phyloP scores from a whole-genome alignment of 257 asterid species.

The Solanum clarkiae region DNA sequence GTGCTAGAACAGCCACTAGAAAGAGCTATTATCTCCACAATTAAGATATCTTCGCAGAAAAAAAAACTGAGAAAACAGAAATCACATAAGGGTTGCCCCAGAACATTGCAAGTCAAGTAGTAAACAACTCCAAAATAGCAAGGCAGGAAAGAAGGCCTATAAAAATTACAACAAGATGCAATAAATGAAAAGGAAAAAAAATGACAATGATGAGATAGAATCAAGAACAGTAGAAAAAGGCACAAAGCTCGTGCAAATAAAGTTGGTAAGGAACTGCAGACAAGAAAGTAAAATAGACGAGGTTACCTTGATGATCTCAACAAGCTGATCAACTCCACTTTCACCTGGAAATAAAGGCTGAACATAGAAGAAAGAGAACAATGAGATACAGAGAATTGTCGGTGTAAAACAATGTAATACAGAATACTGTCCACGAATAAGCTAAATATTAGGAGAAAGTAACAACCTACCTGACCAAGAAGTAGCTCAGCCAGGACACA shows the following conservation, averaged over 20 bases:
- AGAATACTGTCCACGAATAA: not conserved
- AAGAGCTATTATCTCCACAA: not conserved
- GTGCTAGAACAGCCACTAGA: not conserved
- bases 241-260: not conserved
- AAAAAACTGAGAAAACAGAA: not conserved
- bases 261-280: not conserved
- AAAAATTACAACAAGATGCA: not conserved
- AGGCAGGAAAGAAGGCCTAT: not conserved
- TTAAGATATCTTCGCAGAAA: not conserved
- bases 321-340: slow-evolving; percentile 98
- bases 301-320: slow-evolving; percentile 85
- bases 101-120: not conserved
- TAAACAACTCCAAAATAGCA: not conserved
- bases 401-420: not conserved
- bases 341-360: slow-evolving; percentile 99
- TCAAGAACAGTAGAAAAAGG: not conserved
- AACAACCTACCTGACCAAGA: slow-evolving; percentile 34
- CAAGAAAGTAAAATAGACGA: not conserved
- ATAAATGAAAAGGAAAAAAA: not conserved
- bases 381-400: not conserved
- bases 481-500: slow-evolving; percentile 48
- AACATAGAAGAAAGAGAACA: not conserved
- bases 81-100: not conserved
- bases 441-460: not conserved
- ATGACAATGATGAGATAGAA: not conserved